phyloP scores from a whole-genome alignment of 306 rosid genomes.

The Trifolium dubium region DNA sequence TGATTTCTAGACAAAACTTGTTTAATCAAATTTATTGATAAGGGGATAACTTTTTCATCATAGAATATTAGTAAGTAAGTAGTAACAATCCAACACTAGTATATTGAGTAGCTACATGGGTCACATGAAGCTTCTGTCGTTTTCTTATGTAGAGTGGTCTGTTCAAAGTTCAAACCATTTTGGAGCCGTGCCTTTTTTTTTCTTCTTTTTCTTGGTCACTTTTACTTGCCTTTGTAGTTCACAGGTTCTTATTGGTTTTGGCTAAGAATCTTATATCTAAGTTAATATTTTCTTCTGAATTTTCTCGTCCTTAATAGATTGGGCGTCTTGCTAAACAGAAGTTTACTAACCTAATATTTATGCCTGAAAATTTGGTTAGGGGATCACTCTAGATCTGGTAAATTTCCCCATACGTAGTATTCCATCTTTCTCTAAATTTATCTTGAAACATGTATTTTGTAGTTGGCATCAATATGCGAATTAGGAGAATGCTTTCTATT shows the following conservation, averaged over 20 bases:
- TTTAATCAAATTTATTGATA: slow-evolving; percentile 26
- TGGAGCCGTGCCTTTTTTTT: too few relatives aligned
- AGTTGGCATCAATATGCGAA: background rate
- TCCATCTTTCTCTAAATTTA: background rate
- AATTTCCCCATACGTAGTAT: slow-evolving; percentile 1
- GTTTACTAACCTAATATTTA: background rate
- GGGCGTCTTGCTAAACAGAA: too few relatives aligned
- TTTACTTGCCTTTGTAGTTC: too few relatives aligned
- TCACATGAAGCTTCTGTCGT: too few relatives aligned
- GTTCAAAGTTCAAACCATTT: too few relatives aligned
- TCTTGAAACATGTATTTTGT: slow-evolving; percentile 13
- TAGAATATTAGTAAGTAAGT: background rate
- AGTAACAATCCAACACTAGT: background rate
- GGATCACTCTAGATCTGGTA: slow-evolving; percentile 22
- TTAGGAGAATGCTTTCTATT: slow-evolving; percentile 7
- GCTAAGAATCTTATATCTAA: background rate
- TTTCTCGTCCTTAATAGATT: slow-evolving; percentile 14
- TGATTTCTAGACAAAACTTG: slow-evolving; percentile 17
- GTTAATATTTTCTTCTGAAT: background rate
- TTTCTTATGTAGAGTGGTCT: too few relatives aligned
- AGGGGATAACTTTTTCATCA: background rate
- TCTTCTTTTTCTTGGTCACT: too few relatives aligned
- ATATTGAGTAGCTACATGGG: background rate
- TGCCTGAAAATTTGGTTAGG: slow-evolving; percentile 2
- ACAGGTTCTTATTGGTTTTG: too few relatives aligned